Conservation (phyloP, 805 yeast genomes). For the Hyphopichia homilentoma region DNA sequence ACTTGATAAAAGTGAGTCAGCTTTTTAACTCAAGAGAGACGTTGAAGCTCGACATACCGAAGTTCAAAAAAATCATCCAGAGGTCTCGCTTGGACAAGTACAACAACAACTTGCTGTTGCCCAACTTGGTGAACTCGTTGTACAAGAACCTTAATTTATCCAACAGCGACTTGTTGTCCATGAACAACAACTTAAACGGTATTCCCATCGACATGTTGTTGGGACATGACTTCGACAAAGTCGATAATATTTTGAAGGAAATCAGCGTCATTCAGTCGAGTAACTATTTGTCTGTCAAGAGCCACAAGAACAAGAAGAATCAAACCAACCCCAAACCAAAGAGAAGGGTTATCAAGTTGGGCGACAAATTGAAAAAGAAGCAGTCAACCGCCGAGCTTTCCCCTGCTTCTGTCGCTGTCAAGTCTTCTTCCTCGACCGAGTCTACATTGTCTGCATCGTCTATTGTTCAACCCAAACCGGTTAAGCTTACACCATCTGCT, state of each 20-base stretch:
- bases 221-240: slow-evolving; percentile 21
- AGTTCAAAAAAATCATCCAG: slow-evolving; percentile 54
- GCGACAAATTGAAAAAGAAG: slow-evolving; percentile 7
- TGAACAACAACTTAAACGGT: slow-evolving; percentile 21
- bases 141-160: slow-evolving; percentile 32
- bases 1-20: slow-evolving; percentile 27
- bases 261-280: slow-evolving; percentile 46
- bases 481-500: no score
- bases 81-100: slow-evolving; percentile 47
- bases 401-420: no score
- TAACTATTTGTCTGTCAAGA: slow-evolving; percentile 28
- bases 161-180: slow-evolving; percentile 12
- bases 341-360: slow-evolving; percentile 38
- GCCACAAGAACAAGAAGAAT: slow-evolving; percentile 14
- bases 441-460: no score
- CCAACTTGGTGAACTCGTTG: slow-evolving; percentile 34
- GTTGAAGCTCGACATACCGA: slow-evolving; percentile 62
- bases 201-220: slow-evolving; percentile 37
- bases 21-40: slow-evolving; percentile 77
- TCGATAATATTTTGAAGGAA: slow-evolving; percentile 34
- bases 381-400: neutral
- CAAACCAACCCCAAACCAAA: slow-evolving; percentile 30
- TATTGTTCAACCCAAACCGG: no score
- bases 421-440: no score
- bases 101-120: slow-evolving; percentile 31